Evolutionary conservation across 805 yeast genomes (phyloP), one percentile per base, ranked within the genome.

Genomic region (Isabelozyma gotoi): DNA sequence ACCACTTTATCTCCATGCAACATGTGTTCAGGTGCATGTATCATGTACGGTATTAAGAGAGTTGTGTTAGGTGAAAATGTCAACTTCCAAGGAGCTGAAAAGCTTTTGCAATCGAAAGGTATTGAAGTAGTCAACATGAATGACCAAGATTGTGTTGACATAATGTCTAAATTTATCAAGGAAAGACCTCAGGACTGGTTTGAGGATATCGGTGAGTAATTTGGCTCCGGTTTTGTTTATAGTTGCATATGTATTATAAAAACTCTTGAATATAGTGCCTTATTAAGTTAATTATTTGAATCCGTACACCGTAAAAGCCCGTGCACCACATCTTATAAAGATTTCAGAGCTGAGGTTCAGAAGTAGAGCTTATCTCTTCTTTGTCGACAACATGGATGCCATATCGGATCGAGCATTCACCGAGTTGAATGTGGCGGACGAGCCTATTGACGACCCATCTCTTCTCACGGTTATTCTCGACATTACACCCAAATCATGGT

Each of bases 11-110:
- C 96, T 6, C 97, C 98, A 3, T 92, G 98, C 63, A 77, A 83
- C 52, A 92, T 92, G 97, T 92, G 98, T 63, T 80, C 94, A 4
- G 98, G 98, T 16, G 96, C 97, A 5, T 86, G 92, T 50, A 57
- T 92, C 41, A 73, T 92, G 75, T 92, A 90, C 67, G 96, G 96
- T 33, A 77, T 92, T 52, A 83, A 84, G 56, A 76, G 97, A 50
- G 85, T 88, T 34, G 97, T 92, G 0, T 56, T 90, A 63, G 97
- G 97, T 21, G 99, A 92, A 62, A 90, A 90, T 65, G 78, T 68
- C 43, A 92, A 85, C 21, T 92, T 86, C 54, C 52, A 75, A 27
- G 97, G 97, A 10, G 96, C 88, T 19, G 97, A 92, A 62, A 85
- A 82, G 35, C 81, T 82, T 62, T 73, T 92, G 55, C 60, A 63